Base-by-base conservation (phyloP, 2,329 filamentous ascomycete genomes). In the Pseudogymnoascus sp. region DNA sequence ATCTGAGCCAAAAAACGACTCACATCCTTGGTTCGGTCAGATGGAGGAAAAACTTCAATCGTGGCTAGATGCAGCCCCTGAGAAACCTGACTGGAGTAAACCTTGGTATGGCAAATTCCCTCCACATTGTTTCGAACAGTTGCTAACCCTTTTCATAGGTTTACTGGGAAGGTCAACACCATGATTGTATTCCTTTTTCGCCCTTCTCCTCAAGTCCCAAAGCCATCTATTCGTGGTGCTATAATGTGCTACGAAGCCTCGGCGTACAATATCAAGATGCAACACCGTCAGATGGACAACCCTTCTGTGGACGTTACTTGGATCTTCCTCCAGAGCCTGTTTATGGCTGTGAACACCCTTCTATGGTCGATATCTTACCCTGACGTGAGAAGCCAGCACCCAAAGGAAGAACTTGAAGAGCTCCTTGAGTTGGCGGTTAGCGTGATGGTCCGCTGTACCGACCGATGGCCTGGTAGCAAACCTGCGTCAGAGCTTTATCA, bases 341-440 rank as follows among this genome's bases (percentile, higher is more conserved):
- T 95, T 77, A 94, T 95, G 85, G 87, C 90, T 4, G 82, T 97
- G 63, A 97, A 96, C 72, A 92, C 91, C 4, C 83, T 97, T 59
- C 82, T 99, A 0, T 99, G 94, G 94, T 86, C 90, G 1, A 82
- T 96, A 6, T 96, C 92, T 1, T 97, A 96, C 71, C 82, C 88
- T 3, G 89, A 93, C 67, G 87, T 97, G 23, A 87, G 94, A 52
- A 82, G 84, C 61, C 79, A 84, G 16, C 88, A 96, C 72, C 74
- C 82, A 3, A 84, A 87, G 19, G 86, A 91, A 49, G 88, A 94
- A 66, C 88, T 96, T 0, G 86, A 93, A 70, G 79, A 84, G 25
- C 83, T 94, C 67, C 81, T 96, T 45, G 82, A 87, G 58, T 82
- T 86, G 19, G 90, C 90, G 0, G 78, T 97, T 63, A 88, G 92